Conservation (phyloP, 208 protist genomes). For the Leishmania aethiopica region DNA sequence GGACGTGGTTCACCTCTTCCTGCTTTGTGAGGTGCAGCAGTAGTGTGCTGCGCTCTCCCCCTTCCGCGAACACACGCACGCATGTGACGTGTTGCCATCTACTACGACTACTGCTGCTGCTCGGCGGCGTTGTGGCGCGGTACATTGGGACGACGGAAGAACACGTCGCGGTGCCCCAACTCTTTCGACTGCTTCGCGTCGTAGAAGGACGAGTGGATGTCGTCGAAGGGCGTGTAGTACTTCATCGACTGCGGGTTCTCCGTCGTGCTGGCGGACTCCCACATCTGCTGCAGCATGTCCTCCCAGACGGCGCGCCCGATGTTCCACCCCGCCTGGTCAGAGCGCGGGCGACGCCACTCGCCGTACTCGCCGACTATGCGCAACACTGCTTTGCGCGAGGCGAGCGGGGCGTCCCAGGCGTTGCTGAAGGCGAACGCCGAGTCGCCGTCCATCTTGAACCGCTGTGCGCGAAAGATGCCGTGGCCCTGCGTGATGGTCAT, state of each 20-base stretch:
- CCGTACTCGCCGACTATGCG: constrained; percentile 93
- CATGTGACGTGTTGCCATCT: no score
- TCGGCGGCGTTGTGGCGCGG: constrained; percentile 87
- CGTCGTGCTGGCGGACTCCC: constrained; percentile 78
- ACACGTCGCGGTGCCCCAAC: constrained; percentile 89
- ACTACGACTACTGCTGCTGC: constrained; percentile 13
- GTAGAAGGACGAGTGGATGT: constrained; percentile 82
- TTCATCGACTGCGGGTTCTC: constrained; percentile 93
- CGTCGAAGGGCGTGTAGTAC: constrained; percentile 90
- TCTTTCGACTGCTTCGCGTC: constrained; percentile 85
- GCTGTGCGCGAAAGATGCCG: constrained; percentile 87
- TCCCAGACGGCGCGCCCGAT: constrained; percentile 88
- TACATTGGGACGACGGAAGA: constrained; percentile 83
- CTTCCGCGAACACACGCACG: background rate
- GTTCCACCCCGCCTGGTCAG: constrained; percentile 82
- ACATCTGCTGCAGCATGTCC: constrained; percentile 86
- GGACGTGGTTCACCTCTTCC: background rate
- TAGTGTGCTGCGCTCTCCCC: background rate
- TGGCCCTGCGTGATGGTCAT: constrained; percentile 91
- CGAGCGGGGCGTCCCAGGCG: constrained; percentile 86
- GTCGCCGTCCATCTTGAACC: constrained; percentile 91
- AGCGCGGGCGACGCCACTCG: constrained; percentile 84
- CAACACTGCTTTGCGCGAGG: constrained; percentile 83
- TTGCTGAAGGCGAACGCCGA: constrained; percentile 88
- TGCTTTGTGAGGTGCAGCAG: background rate